Conservation (phyloP, 768 basidiomycete species). For the Mycena epipterygia region DNA sequence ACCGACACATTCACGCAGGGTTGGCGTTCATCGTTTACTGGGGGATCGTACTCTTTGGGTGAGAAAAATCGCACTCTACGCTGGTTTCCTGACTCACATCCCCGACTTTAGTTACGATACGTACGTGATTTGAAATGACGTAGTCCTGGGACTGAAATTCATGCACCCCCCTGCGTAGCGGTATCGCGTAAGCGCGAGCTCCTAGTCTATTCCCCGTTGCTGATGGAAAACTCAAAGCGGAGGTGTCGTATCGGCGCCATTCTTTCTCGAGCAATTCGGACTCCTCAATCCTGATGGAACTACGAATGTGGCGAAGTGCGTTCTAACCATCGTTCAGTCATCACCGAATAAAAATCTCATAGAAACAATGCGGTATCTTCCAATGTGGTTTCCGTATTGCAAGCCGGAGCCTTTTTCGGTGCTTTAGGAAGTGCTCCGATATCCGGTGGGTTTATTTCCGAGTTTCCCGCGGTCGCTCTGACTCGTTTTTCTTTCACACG, state of each 20-base stretch:
- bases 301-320: conserved; percentile 46
- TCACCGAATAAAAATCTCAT: not conserved
- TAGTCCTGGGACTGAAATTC: conserved; percentile 2
- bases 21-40: conserved; percentile 81
- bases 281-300: conserved; percentile 61
- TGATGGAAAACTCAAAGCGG: conserved; percentile 56
- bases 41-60: conserved; percentile 86
- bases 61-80: not conserved
- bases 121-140: conserved; percentile 49
- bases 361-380: conserved; percentile 71
- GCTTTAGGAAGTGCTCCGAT: conserved; percentile 80
- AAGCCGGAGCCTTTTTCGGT: conserved; percentile 92
- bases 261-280: conserved; percentile 76
- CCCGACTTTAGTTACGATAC: conserved; percentile 67
- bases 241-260: conserved; percentile 74
- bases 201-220: not conserved
- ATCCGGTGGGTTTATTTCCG: conserved; percentile 62
- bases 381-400: conserved; percentile 89
- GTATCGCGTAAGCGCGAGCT: conserved; percentile 50
- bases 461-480: too few relatives aligned
- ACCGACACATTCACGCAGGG: conserved; percentile 55
- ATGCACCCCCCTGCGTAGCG: conserved; percentile 29
- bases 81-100: not conserved
- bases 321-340: not conserved
- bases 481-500: too few relatives aligned